Conservation (phyloP, 345 rosid genomes). For the Theobroma cacao region DNA sequence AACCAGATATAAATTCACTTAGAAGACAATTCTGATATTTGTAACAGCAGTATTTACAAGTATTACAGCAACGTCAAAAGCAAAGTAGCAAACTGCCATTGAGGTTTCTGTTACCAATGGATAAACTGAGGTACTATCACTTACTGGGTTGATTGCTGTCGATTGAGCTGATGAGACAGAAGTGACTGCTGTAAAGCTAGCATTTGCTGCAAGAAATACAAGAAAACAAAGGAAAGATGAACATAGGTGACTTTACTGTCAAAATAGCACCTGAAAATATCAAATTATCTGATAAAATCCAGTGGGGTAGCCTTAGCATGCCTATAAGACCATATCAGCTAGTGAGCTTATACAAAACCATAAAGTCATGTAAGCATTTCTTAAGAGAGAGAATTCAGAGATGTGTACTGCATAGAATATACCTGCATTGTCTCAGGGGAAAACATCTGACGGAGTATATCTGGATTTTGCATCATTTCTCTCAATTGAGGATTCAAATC, state of each 20-base stretch:
- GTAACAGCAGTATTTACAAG: background rate
- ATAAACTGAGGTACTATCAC: slow-evolving; percentile 21
- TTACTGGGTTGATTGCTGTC: slow-evolving; percentile 58
- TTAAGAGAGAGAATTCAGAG: slow-evolving; percentile 1
- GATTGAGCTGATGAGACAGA: slow-evolving; percentile 67
- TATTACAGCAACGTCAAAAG: background rate
- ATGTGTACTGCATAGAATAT: background rate
- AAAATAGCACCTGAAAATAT: background rate
- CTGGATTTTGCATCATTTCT: slow-evolving; percentile 91
- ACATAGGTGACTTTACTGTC: background rate
- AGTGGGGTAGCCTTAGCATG: background rate
- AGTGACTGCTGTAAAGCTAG: slow-evolving; percentile 61
- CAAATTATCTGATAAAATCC: background rate
- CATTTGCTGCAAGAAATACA: slow-evolving; percentile 45
- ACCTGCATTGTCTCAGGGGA: slow-evolving; percentile 89
- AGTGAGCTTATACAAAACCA: background rate
- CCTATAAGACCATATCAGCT: slow-evolving; percentile 3
- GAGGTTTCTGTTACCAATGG: background rate
- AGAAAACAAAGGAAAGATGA: slow-evolving; percentile 18
- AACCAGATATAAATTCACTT: background rate
- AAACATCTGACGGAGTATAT: slow-evolving; percentile 69
- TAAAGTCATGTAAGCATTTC: background rate
- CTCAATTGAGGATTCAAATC: slow-evolving; percentile 74
- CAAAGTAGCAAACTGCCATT: background rate
- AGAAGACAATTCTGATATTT: background rate